Base-by-base conservation (phyloP, 768 basidiomycete species). In the Rhizopogon vulgaris region DNA sequence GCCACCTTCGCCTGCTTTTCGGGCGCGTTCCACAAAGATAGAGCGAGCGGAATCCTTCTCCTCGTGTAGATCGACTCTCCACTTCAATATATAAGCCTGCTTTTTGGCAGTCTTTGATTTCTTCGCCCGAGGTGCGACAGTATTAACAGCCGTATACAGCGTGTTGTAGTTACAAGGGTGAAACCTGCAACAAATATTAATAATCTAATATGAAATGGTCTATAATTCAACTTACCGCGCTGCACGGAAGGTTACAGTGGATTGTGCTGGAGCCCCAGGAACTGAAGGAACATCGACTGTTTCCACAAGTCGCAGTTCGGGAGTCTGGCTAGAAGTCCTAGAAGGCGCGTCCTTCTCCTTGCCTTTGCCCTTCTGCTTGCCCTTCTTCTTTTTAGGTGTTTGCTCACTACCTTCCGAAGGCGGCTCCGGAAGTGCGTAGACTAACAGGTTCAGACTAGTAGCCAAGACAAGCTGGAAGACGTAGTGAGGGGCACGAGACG, bases 1-100 rank as follows among this genome's bases (percentile, higher is more conserved):
- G 17, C 87, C 85, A 56, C 84, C 83, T 54, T 87, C 86, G 25
- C 84, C 82, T 4, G 94, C 74, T 63, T 91, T 90, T 51, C 85
- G 77, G 22, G 74, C 74, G 53, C 80, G 84, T 5, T 81, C 75
- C 17, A 77, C 11, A 14, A 39, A 48, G 51, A 28, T 86, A 84
- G 15, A 86, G 79, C n/a, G 94, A 34, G 45, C 73, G 60, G 88
- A 85, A 48, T 81, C 75, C 25, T 78, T 75, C 55, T 82, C 85
- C 4, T 78, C 73, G 5, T 84, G 69, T 15, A 74, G 77, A 14
- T 73, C 65, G 12, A 83, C 75, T 58, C 85, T 82, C 92, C 87
- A 95, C 66, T 80, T 86, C 56, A 77, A 74, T 9, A 89, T 65
- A 59, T 78, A 90, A 2, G 83, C 82, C 50, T 79, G 80, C 36